These are phyloP conservation scores for Puccinia hordei DNA, from an alignment of 1,284 basidiomycete species.

Conservation along the genomic window DNA sequence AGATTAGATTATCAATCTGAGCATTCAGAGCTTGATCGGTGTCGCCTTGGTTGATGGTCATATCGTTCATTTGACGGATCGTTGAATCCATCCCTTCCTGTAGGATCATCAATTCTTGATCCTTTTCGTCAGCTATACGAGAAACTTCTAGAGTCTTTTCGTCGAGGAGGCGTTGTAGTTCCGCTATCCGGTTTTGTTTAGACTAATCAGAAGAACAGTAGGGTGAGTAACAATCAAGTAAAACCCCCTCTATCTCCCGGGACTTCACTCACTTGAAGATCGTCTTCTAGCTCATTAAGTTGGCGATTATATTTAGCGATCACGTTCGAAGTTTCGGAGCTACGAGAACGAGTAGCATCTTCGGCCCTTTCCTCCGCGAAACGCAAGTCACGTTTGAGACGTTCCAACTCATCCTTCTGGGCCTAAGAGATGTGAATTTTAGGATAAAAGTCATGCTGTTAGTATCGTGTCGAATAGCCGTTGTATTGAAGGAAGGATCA, in stretches of 20 bases:
- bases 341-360: slow-evolving; percentile 86
- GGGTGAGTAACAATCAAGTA: background rate
- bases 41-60: slow-evolving; percentile 68
- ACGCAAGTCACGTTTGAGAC: slow-evolving; percentile 84
- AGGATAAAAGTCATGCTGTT: background rate
- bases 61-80: slow-evolving; percentile 82
- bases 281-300: slow-evolving; percentile 90
- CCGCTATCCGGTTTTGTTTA: slow-evolving; percentile 93
- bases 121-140: slow-evolving; percentile 86
- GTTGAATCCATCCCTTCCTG: slow-evolving; percentile 96
- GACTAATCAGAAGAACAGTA: slow-evolving; percentile 63
- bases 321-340: slow-evolving; percentile 84
- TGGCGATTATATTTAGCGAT: slow-evolving; percentile 95
- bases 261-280: slow-evolving; percentile 71
- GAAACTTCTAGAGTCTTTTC: slow-evolving; percentile 74
- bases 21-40: slow-evolving; percentile 87
- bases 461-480: background rate
- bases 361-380: slow-evolving; percentile 99
- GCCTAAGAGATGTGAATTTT: slow-evolving; percentile 60
- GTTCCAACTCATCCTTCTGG: slow-evolving; percentile 94
- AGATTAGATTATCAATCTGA: slow-evolving; percentile 92
- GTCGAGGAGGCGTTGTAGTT: slow-evolving; percentile 77
- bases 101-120: slow-evolving; percentile 90
- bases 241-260: background rate
- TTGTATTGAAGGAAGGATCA: background rate